phyloP scores from a whole-genome alignment of 805 yeast genomes.

The Cyberlindnera petersonii region DNA sequence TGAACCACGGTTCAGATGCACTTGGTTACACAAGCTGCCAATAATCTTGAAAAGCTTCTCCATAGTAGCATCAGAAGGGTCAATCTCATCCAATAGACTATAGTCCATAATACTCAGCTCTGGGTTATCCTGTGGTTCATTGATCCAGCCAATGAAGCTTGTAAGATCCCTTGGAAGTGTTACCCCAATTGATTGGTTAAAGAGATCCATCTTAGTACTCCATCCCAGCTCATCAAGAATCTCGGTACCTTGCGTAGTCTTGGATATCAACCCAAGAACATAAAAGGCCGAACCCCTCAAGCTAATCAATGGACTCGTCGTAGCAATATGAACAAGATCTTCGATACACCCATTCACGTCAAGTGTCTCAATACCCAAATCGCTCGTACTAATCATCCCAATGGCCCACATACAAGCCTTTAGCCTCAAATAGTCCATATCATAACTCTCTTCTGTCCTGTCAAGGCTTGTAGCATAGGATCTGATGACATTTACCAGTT shows the following conservation, averaged over 20 bases:
- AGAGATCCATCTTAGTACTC: slow-evolving; percentile 47
- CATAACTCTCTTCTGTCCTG: slow-evolving; percentile 18
- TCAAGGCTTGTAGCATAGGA: slow-evolving; percentile 28
- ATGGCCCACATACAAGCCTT: slow-evolving; percentile 84
- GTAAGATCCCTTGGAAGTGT: slow-evolving; percentile 36
- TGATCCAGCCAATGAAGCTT: slow-evolving; percentile 27
- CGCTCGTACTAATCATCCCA: slow-evolving; percentile 76
- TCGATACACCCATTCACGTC: slow-evolving; percentile 50
- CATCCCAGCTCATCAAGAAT: slow-evolving; percentile 79
- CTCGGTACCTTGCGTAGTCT: slow-evolving; percentile 77
- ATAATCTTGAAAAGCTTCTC: slow-evolving; percentile 35
- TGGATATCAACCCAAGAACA: slow-evolving; percentile 68
- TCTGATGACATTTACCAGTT: slow-evolving; percentile 34
- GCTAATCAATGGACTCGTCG: slow-evolving; percentile 48
- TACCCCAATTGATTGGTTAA: slow-evolving; percentile 41
- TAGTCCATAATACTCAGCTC: slow-evolving; percentile 14
- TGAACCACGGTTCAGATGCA: slow-evolving; percentile 49
- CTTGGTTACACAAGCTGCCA: slow-evolving; percentile 54
- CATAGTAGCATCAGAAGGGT: slow-evolving; percentile 27
- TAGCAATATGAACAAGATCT: slow-evolving; percentile 50
- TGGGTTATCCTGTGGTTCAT: slow-evolving; percentile 5
- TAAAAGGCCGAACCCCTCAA: slow-evolving; percentile 75
- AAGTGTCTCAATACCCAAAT: slow-evolving; percentile 58
- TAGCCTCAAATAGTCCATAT: slow-evolving; percentile 40
- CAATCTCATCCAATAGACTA: slow-evolving; percentile 10